Conservation (phyloP, 306 rosid species). For the Cicer judaicum region DNA sequence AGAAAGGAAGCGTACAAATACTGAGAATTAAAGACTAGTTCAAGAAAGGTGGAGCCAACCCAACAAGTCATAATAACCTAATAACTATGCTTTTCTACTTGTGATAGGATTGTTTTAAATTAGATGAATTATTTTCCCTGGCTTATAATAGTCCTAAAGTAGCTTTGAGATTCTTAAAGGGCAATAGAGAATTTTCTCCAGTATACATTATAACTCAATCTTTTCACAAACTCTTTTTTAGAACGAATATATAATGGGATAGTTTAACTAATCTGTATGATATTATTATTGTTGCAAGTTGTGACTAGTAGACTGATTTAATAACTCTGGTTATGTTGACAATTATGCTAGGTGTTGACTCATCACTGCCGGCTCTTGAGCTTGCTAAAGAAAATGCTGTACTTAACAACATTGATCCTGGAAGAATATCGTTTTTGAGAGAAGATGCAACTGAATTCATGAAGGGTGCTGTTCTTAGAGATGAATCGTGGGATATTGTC, state of each 20-base stretch:
- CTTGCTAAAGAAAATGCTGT: slow-evolving; percentile 84
- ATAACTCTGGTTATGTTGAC: slow-evolving; percentile 37
- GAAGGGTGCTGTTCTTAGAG: slow-evolving; percentile 76
- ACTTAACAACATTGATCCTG: slow-evolving; percentile 77
- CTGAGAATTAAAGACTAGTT: background rate
- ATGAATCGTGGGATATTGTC: slow-evolving; percentile 86
- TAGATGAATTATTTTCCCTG: slow-evolving; percentile 17
- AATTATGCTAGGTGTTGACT: slow-evolving; percentile 66
- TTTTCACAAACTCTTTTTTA: background rate
- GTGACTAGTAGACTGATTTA: slow-evolving; percentile 18
- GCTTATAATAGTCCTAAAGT: background rate
- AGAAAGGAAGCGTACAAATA: slow-evolving; percentile 30
- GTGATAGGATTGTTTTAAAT: slow-evolving; percentile 5
- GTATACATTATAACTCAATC: slow-evolving; percentile 5
- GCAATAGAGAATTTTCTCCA: slow-evolving; percentile 28
- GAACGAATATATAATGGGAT: background rate
- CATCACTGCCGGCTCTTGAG: slow-evolving; percentile 81
- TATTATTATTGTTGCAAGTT: background rate
- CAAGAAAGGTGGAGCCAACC: background rate
- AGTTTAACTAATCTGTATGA: background rate
- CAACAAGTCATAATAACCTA: background rate
- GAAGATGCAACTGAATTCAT: slow-evolving; percentile 80
- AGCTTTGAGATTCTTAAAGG: slow-evolving; percentile 28
- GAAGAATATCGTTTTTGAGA: slow-evolving; percentile 68
- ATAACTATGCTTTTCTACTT: background rate